Evolutionary conservation across 2,329 filamentous ascomycete genomes (phyloP).

Genomic region (Trichophyton rubrum): DNA sequence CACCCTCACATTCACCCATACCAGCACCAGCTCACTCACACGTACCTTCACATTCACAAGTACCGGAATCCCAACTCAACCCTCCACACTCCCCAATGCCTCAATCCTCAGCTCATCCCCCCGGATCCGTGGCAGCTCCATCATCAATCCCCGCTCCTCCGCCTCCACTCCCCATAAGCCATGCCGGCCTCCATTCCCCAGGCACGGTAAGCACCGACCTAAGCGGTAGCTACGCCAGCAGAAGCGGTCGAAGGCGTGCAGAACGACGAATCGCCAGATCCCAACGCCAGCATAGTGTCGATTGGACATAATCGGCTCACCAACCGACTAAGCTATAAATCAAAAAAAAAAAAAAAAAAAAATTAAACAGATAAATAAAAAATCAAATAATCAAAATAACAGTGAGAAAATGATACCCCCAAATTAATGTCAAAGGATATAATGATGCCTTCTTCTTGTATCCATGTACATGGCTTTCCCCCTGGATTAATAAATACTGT

Average conservation of each 20-base stretch:
- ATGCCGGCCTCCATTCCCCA: conserved; percentile 29
- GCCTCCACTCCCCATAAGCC: conserved; percentile 20
- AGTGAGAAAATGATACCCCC: not conserved
- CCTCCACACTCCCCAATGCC: not conserved
- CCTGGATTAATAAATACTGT: not conserved
- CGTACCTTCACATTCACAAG: not conserved
- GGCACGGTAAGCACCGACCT: conserved; percentile 38
- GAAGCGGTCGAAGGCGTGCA: conserved; percentile 41
- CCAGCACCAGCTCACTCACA: not conserved
- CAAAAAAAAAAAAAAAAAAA: too few species aligned
- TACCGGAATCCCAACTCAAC: not conserved
- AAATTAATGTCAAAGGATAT: not conserved
- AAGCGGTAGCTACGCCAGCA: conserved; percentile 41
- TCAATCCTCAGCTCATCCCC: not conserved
- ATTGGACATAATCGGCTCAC: conserved; percentile 24
- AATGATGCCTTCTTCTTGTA: not conserved
- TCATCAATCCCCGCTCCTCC: conserved; percentile 14
- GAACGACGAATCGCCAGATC: conserved; percentile 39
- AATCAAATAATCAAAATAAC: not conserved
- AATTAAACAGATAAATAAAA: not conserved
- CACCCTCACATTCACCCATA: not conserved
- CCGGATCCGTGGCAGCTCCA: not conserved
- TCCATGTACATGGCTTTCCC: not conserved
- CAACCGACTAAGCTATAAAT: not conserved
- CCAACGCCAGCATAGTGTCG: conserved; percentile 35